phyloP scores from a whole-genome alignment of 805 yeast species.

The Pichia sporocuriosa region DNA sequence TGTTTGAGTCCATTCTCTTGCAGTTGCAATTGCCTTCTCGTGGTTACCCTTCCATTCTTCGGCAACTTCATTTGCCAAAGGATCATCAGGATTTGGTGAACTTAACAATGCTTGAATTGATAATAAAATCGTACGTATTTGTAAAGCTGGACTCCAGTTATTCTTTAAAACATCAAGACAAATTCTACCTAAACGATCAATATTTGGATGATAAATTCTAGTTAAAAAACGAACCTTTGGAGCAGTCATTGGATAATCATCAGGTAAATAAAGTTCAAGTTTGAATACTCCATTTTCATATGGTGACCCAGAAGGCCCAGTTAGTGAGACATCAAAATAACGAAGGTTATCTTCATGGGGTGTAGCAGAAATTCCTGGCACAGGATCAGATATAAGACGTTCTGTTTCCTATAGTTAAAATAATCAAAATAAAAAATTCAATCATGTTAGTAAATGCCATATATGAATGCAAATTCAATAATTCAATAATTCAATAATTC shows the following conservation, averaged over 20 bases:
- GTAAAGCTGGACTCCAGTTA: slow-evolving; percentile 97
- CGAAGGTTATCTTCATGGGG: slow-evolving; percentile 94
- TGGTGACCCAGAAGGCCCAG: slow-evolving; percentile 89
- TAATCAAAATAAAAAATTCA: background rate
- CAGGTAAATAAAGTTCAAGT: slow-evolving; percentile 84
- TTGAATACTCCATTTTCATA: slow-evolving; percentile 77
- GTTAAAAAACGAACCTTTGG: slow-evolving; percentile 94
- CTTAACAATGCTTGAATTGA: slow-evolving; percentile 91
- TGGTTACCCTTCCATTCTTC: slow-evolving; percentile 92
- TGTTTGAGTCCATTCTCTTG: slow-evolving; percentile 64
- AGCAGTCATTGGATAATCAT: slow-evolving; percentile 97
- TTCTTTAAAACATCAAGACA: slow-evolving; percentile 91
- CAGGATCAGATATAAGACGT: slow-evolving; percentile 86
- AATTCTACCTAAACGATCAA: slow-evolving; percentile 90
- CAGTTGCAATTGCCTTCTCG: slow-evolving; percentile 70
- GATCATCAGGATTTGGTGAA: slow-evolving; percentile 97
- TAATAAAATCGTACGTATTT: slow-evolving; percentile 83
- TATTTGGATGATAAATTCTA: slow-evolving; percentile 92
- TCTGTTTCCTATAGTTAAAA: slow-evolving; percentile 88
- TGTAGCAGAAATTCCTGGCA: slow-evolving; percentile 87
- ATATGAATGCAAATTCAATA: too few relatives aligned
- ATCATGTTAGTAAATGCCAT: background rate
- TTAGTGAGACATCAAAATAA: slow-evolving; percentile 84
- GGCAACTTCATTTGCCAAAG: slow-evolving; percentile 96
- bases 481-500: too few relatives aligned